Evolutionary conservation across 768 basidiomycete genomes (phyloP), one percentile per base, ranked within the genome.

Genomic region (Russula dissimulans): DNA sequence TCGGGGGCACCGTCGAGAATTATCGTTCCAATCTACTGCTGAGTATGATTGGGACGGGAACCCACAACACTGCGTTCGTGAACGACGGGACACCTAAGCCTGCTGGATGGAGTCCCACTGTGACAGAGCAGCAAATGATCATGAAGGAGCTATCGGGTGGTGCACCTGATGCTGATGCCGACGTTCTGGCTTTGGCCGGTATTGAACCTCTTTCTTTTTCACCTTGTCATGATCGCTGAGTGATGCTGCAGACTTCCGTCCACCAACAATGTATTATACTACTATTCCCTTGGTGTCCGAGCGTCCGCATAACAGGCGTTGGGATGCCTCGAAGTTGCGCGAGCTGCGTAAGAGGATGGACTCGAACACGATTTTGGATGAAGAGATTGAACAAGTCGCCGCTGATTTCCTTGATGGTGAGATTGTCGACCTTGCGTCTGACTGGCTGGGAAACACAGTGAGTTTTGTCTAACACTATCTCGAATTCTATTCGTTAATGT

Each of bases 391-490:
- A 70, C 85, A 86, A 69, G 86, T 97, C 54, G 90, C 92, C 3
- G 79, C 79, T 49, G 95, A 98, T 69, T 85, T 97, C 71, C 78
- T 98, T 63, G 94, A 97, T 67, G 86, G 91, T 12, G 97, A 98
- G 71, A 89, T 92, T 62, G 93, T 95, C 14, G 92, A 95, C 71
- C 81, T 99, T 59, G 87, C 95, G 14, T 94, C 92, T 41, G 95
- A 99, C 72, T 98, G 97, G 87, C 87, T 99, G 65, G 97, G 97
- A 49, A 99, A 99, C 69, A 98, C 95, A 41, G 87, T 88, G 69
- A 60, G 84, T 55, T 48, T 43, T 41, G 48, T 41, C 50, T 31
- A 15, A 38, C 14, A 15, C n/a, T 36, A 6, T 36, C 29, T 22
- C n/a, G 44, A 47, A 47, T 38, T 55, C 62, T 12, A 2, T 58